Base-by-base conservation (phyloP, 2,329 filamentous ascomycete species). In the Penicillium sp. region DNA sequence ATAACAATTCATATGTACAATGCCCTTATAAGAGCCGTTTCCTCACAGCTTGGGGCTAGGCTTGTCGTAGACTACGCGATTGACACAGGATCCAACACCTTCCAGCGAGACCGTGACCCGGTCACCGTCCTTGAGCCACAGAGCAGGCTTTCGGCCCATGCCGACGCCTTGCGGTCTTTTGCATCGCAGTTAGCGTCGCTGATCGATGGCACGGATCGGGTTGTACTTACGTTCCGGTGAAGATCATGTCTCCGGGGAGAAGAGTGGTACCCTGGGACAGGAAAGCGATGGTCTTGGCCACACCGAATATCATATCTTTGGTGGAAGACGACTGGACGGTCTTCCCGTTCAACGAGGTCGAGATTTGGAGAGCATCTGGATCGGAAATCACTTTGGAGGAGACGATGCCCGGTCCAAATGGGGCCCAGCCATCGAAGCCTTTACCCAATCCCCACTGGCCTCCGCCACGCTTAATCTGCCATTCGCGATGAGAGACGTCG, bases 401-500 rank as follows among this genome's bases (percentile, higher is more conserved):
- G 7, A 89, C 86, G 56, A 90, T 88, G 1, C 83, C 86, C 0
- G 88, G 88, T 0, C 88, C 87, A 60, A 82, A 86, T 0, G 87
- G 88, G 5, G 85, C 87, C 85, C 87, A 90, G 13, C 84, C 84
- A 69, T 90, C 87, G 57, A 89, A 90, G 3, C 86, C 84, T 69
- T 90, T 90, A 33, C 86, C 87, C 13, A 88, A 73, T 0, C 79
- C 81, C 86, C 86, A 89, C 71, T 90, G 87, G 1, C 85, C 80
- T 14, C 84, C 84, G 14, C 85, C 85, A 36, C 77, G 79, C 68
- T 84, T 81, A 54, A 88, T 70, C 71, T 90, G 87, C 85, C 87
- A 91, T 58, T 89, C 86, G 36, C 88, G 83, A 71, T 90, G 87
- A 10, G 85, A 89, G n/a, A 92, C 81, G 67, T 92, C 89, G 70